Evolutionary conservation across 2,329 filamentous ascomycete genomes (phyloP).

Genomic region (Colletotrichum sp.): DNA sequence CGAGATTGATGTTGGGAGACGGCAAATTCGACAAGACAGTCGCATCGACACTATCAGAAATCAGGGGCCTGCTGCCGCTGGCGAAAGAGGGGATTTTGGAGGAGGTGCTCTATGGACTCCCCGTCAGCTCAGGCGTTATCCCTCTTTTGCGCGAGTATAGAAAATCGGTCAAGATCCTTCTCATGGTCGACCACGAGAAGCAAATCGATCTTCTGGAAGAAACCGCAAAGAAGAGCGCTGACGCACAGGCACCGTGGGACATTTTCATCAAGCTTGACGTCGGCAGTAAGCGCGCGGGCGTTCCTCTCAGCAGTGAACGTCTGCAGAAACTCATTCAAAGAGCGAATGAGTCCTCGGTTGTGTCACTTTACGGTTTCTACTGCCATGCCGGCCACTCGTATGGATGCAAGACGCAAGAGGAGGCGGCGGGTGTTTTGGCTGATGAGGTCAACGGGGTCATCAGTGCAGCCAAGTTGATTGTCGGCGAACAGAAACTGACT

Average conservation of each 20-base stretch:
- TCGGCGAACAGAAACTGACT: conserved; percentile 29
- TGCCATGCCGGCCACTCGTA: conserved; percentile 44
- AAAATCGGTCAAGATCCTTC: conserved; percentile 33
- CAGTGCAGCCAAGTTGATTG: conserved; percentile 32
- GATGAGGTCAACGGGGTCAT: conserved; percentile 35
- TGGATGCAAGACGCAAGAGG: conserved; percentile 30
- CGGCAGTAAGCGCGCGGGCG: conserved; percentile 38
- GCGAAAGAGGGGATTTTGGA: conserved; percentile 43
- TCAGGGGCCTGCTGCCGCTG: conserved; percentile 41
- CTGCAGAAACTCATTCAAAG: conserved; percentile 31
- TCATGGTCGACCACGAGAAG: conserved; percentile 42
- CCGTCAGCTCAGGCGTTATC: conserved; percentile 39
- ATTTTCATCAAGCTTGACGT: conserved; percentile 43
- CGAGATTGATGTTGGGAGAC: conserved; percentile 44
- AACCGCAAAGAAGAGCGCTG: neutral
- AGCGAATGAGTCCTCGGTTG: conserved; percentile 30
- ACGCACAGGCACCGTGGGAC: conserved; percentile 30
- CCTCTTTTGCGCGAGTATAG: conserved; percentile 33
- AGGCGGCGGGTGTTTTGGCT: conserved; percentile 33
- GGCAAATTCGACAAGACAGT: conserved; percentile 42
- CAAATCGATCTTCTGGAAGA: conserved; percentile 35
- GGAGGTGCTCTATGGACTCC: conserved; percentile 45
- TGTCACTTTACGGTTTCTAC: conserved; percentile 40
- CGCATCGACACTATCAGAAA: conserved; percentile 45
- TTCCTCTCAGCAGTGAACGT: conserved; percentile 28